Base-by-base conservation (phyloP, 2,329 filamentous ascomycete genomes). In the Fusarium sarcochroum region DNA sequence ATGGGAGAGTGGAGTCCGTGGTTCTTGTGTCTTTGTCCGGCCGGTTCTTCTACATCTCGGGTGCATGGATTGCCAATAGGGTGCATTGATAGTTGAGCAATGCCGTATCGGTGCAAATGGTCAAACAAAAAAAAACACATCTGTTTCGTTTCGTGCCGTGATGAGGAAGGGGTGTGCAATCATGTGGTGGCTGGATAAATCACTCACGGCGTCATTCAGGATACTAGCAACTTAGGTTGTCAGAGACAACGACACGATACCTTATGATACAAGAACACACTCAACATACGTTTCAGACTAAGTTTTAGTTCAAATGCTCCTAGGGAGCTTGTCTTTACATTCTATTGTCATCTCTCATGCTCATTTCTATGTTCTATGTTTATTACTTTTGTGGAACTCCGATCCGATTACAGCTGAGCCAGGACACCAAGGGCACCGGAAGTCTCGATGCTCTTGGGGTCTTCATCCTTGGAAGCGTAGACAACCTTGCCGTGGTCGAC, bases 401-500 rank as follows among this genome's bases (percentile, higher is more conserved):
- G 38, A 48, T 47, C 15, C 44, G 34, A 62, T 80, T 81, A 89
- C 70, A 88, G 79, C 78, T 86, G 85, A 56, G 84, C 77, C 61
- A 89, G 76, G 49, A 88, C 83, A 59, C 80, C 84, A 63, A 87
- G 84, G 56, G 85, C 86, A 51, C 86, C 83, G 21, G 86, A 86
- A 64, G 80, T 79, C 60, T 80, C 80, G 55, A 84, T 82, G 72
- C 80, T 80, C 38, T 57, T 40, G 52, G 76, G 76, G 57, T 82
- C 86, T 25, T 81, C 79, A 83, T 97, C 93, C 75, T 88, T 90
- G 81, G 91, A 92, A 63, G 92, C 91, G 80, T 97, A 97, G 76
- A 83, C 85, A 75, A 97, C 86, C 85, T 93, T 95, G 80, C 93
- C 93, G 79, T 97, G 85, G 82, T 94, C 93, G 72, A 97, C 82